phyloP scores from a whole-genome alignment of 768 basidiomycete species.

The Dioszegia crocea region DNA sequence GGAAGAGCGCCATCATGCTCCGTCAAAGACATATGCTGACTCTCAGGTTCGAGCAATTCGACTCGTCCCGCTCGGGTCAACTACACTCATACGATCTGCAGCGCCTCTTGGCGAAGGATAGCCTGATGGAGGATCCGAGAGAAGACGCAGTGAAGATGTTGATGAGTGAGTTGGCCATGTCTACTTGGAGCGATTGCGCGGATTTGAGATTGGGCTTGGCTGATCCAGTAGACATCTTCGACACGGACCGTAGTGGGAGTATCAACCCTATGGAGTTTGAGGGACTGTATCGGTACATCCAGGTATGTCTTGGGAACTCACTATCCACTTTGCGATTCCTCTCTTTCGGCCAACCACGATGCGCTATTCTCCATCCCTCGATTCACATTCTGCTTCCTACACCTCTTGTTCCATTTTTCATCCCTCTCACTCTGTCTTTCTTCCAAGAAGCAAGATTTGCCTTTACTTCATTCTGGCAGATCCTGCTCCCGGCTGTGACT shows the following conservation, averaged over 20 bases:
- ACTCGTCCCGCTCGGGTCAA: conserved; percentile 39
- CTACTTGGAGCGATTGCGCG: too few relatives aligned
- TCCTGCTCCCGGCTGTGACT: too few relatives aligned
- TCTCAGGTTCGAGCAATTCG: conserved; percentile 45
- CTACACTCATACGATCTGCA: conserved; percentile 44
- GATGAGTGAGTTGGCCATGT: conserved; percentile 25
- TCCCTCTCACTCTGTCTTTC: too few relatives aligned
- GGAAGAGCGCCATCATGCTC: too few relatives aligned
- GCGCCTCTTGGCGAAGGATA: conserved; percentile 43
- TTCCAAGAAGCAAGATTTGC: too few relatives aligned
- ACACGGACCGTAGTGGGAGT: conserved; percentile 46
- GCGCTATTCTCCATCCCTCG: too few relatives aligned
- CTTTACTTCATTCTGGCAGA: too few relatives aligned
- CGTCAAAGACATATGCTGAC: too few relatives aligned
- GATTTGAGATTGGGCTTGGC: conserved; percentile 11
- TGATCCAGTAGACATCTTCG: conserved; percentile 43
- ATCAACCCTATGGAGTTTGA: conserved; percentile 50
- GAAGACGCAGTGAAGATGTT: conserved; percentile 50
- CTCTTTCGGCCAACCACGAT: neutral
- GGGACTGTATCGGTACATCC: conserved; percentile 48
- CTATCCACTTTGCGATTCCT: neutral
- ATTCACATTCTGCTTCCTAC: too few relatives aligned
- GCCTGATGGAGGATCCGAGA: conserved; percentile 45
- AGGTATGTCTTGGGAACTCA: conserved; percentile 34
- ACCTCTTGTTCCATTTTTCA: too few relatives aligned